Evolutionary conservation across 768 basidiomycete genomes (phyloP).

Genomic region (Tricholoma terreum): DNA sequence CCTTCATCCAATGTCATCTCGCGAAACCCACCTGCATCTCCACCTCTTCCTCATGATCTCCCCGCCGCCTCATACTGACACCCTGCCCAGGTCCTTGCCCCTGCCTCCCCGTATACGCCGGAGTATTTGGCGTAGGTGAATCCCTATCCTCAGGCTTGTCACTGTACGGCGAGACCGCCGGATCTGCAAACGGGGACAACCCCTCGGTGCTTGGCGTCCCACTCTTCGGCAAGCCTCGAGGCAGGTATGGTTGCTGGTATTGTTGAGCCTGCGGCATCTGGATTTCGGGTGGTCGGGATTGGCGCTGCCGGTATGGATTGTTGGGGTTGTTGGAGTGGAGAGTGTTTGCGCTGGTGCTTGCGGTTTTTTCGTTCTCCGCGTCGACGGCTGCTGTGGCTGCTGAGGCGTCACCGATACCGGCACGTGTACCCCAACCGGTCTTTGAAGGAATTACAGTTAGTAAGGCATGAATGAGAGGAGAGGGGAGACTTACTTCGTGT

Average conservation of each 20-base stretch:
- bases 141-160: conserved; percentile 26
- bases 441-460: conserved; percentile 22
- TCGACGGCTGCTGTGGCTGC: conserved; percentile 72
- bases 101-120: conserved; percentile 21
- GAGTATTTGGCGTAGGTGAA: conserved; percentile 11
- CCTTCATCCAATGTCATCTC: conserved; percentile 14
- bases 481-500: conserved; percentile 63
- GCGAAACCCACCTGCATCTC: conserved; percentile 40
- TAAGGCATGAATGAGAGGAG: background rate
- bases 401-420: conserved; percentile 83
- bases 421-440: conserved; percentile 96
- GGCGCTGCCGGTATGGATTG: conserved; percentile 27
- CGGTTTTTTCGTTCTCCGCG: conserved; percentile 32
- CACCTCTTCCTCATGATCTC: conserved; percentile 27
- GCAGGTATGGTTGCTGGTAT: background rate
- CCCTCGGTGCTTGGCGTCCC: conserved; percentile 10
- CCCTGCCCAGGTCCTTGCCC: conserved; percentile 10
- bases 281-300: conserved; percentile 1
- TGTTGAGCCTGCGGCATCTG: background rate
- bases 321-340: conserved; percentile 21
- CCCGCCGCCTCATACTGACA: conserved; percentile 18
- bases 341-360: conserved; percentile 16
- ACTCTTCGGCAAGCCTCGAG: background rate
- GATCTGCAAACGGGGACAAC: conserved; percentile 28
- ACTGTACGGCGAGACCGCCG: conserved; percentile 25